Evolutionary conservation across 352 stramenopile genomes (phyloP), one percentile per base, ranked within the genome.

Genomic region (Globisporangium orthogonon): DNA sequence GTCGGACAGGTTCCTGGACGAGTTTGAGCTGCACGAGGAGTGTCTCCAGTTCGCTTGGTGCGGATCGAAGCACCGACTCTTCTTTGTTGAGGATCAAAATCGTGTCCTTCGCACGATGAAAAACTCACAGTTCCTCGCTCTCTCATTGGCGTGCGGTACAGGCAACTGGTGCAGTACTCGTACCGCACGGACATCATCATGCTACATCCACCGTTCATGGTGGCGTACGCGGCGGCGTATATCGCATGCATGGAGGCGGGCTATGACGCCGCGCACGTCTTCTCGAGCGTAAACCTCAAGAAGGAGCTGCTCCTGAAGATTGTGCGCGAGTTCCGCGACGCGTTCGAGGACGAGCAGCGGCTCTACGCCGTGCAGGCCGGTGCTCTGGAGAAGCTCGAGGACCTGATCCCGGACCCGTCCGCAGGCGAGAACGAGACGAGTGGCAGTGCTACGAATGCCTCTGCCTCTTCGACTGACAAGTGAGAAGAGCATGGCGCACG

Each of bases 171-270:
- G 40, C 80, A 94, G 50, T 95, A 91, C 61, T 87, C 86, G n/a
- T 95, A 92, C 35, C 85, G 85, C 47, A 93, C 85, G 1, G 78
- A 92, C 57, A 89, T 95, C 61, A 91, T 95, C 46, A 64, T 93
- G 54, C 66, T 93, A 37, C 75, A 93, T 55, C 83, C 85, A 37
- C 83, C 85, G 28, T 95, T 95, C 63, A 91, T 95, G 81, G 77
- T 95, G n/a, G 86, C 86, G 30, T 90, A 92, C 61, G 86, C 86
- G 0, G 81, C 79, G 1, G 77, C 74, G 1, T 92, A 89, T 61
- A 91, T 95, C 54, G 77, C 83, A 28, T 87, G 81, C 53, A 61
- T 84, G 11, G 82, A 93, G 50, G 75, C 83, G 9, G 81, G 78
- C 31, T 95, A 92, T 61, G 73, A 95, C 62, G 77, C 79, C 11